Conservation (phyloP, 2,329 filamentous ascomycete genomes). For the Endothia cerciana region DNA sequence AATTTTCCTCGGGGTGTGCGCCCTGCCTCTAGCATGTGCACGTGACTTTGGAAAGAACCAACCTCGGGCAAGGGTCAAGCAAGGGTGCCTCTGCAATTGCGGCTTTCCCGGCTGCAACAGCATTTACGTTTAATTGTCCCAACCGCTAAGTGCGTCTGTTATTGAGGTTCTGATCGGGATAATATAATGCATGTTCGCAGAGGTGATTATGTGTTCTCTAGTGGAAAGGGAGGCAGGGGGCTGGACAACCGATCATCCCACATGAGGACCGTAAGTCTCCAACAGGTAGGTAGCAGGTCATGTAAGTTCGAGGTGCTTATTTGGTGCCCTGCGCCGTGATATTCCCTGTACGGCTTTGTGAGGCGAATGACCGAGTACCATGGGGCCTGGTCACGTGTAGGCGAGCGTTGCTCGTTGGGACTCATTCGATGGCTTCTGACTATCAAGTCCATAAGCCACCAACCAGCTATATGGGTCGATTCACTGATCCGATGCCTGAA, state of each 20-base stretch:
- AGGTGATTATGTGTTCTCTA: no score
- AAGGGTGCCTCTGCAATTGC: background rate
- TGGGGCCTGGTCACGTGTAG: no score
- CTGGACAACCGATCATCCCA: background rate
- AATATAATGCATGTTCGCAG: no score
- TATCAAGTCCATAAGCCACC: no score
- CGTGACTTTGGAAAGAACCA: background rate
- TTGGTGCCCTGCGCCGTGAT: background rate
- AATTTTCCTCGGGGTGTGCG: constrained; percentile 15
- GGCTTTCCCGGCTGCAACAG: background rate
- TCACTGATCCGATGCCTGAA: no score
- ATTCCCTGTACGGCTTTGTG: no score
- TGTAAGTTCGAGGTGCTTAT: background rate
- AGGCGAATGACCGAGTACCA: no score
- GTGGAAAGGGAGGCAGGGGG: background rate
- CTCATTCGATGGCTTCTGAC: no score
- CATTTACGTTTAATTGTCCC: background rate
- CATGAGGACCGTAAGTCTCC: background rate
- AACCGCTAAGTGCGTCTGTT: background rate
- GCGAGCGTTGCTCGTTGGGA: no score
- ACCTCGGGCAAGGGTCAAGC: background rate
- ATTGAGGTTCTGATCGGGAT: no score
- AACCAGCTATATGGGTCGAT: no score
- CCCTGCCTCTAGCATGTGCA: constrained; percentile 9
- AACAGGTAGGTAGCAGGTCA: background rate